Evolutionary conservation across 345 rosid genomes (phyloP), one percentile per base, ranked within the genome.

Genomic region (Corymbia maculata): DNA sequence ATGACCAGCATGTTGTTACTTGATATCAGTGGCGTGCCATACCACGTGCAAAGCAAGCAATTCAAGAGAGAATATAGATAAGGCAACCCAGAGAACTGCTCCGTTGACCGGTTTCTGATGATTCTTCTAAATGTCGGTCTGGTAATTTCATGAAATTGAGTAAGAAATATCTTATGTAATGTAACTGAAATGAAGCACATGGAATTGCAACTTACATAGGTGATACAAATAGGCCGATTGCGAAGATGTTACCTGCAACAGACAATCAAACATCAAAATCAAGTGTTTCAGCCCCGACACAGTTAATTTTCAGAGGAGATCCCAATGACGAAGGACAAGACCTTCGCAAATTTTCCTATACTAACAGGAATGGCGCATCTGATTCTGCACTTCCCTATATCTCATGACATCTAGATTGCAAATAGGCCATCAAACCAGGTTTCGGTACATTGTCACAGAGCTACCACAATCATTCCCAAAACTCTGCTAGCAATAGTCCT

Each of bases 51-150:
- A 89, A 97, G 93, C 94, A 96, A 93, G 92, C 98, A 97, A 91
- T 95, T 97, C 92, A 96, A 89, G 88, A 97, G 94, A 19, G 97
- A 93, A 91, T 96, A 97, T 88, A 96, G 79, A 87, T 96, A 97
- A 30, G 99, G 99, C 92, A 95, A 92, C 88, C 96, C 98, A 0
- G 98, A 97, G 92, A 97, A 97, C 85, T 94, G 94, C 89, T 96
- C 97, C 1, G 96, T 97, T 2, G 99, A 92, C 64, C 44, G 90
- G 91, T 95, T 97, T 92, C 97, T 94, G 92, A 96, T 88, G 47
- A 97, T 95, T 92, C 99, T 95, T 91, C 93, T 93, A 93, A 95
- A 97, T 12, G 98, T 96, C 52, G 98, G 96, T 92, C 99, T 97
- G 94, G 51, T 86, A 68, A 66, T 50, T 15, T 53, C 36, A 79